Base-by-base conservation (phyloP, 352 stramenopile species). In the Phytopythium boreale region DNA sequence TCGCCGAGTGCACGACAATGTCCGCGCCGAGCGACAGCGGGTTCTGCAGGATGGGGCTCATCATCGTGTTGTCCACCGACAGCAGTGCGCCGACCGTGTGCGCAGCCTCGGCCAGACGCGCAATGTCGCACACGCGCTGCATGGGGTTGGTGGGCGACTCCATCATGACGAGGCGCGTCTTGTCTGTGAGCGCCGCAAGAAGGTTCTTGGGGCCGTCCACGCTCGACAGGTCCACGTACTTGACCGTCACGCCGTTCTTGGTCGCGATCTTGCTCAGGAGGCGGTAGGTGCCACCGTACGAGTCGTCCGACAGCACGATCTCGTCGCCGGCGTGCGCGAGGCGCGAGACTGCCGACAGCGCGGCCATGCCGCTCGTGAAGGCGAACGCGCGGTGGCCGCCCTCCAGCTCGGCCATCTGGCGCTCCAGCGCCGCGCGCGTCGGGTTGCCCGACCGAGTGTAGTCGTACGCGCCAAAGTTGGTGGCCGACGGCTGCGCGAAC, bases 111-210 rank as follows among this genome's bases (percentile, higher is more conserved):
- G 88, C 82, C 24, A 98, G 77, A 27, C 73, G 76, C 49, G 74
- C 64, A 66, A 99, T 98, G 80, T 98, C 92, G 56, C 89, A 95
- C 44, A 99, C 87, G 67, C 96, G 90, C 65, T 98, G 87, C 77
- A 96, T 98, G 12, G 96, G 97, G 74, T 99, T 99, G 2, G 96
- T 98, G 7, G 97, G 97, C 27, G 90, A 97, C 78, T 99, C 97
- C 65, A 98, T 95, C 95, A 97, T 98, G 50, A 99, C 86, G 52
- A 99, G 70, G 63, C 95, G 97, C 10, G 93, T 98, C 63, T 89
- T 90, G 59, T 75, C 61, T 29, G 78, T 78, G 29, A 93, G 64
- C 36, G 73, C 81, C 11, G 70, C 66, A 24, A 72, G 59, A 22
- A 95, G 67, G 60, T 90, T 87, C 67, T 91, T 92, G 2, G 80